Conservation (phyloP, 164 flowering plant genomes). For the Berberis thunbergii region DNA sequence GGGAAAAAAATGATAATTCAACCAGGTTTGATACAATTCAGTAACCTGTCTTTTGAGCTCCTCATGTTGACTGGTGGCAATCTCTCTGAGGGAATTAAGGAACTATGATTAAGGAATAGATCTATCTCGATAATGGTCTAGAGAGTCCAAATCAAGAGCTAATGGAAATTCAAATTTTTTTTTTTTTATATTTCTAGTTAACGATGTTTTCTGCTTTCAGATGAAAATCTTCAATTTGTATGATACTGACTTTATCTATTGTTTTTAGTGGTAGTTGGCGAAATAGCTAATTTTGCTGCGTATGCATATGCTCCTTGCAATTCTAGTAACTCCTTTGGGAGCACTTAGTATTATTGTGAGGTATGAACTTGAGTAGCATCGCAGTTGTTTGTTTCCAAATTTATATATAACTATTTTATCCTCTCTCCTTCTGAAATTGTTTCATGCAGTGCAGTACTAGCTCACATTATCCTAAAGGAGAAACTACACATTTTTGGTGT, state of each 20-base stretch:
- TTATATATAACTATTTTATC: neutral
- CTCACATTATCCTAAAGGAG: conserved; percentile 85
- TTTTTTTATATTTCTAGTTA: neutral
- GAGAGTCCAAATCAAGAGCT: too few relatives aligned
- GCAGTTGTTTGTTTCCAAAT: neutral
- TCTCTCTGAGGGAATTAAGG: too few relatives aligned
- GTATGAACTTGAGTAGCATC: conserved; percentile 21
- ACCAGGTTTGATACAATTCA: too few relatives aligned
- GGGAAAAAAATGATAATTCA: too few relatives aligned
- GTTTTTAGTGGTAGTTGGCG: conserved; percentile 78
- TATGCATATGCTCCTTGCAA: conserved; percentile 96
- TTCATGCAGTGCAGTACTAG: conserved; percentile 85
- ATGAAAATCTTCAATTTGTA: neutral
- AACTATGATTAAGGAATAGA: too few relatives aligned
- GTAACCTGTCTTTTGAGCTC: too few relatives aligned
- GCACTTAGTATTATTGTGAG: conserved; percentile 94
- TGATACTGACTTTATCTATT: conserved; percentile 6
- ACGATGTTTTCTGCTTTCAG: too few relatives aligned
- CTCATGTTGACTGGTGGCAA: too few relatives aligned
- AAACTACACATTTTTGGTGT: conserved; percentile 77
- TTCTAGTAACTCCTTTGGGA: conserved; percentile 95
- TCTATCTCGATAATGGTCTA: too few relatives aligned
- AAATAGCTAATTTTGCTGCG: conserved; percentile 89
- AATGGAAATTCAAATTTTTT: too few relatives aligned
- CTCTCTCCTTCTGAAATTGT: conserved; percentile 9